Evolutionary conservation across 208 protist genomes (phyloP).

Genomic region (Leptomonas pyrrhocoris): DNA sequence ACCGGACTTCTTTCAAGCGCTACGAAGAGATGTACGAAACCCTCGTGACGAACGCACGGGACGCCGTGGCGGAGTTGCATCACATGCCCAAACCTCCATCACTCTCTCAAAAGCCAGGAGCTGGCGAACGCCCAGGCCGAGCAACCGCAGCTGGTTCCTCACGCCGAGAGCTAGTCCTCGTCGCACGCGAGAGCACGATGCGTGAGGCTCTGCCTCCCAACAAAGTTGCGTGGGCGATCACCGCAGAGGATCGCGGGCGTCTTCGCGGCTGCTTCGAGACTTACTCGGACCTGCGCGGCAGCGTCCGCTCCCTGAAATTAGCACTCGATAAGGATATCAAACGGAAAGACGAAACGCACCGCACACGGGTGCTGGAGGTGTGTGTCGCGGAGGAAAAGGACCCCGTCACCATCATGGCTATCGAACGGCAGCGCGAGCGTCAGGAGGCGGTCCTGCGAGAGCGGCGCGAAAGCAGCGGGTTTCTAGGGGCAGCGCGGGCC

Average conservation of each 20-base stretch:
- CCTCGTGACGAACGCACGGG: slow-evolving; percentile 36
- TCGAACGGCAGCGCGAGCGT: slow-evolving; percentile 29
- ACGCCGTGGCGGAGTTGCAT: slow-evolving; percentile 45
- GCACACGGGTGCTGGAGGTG: slow-evolving; percentile 30
- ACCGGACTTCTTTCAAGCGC: slow-evolving; percentile 59
- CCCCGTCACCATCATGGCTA: slow-evolving; percentile 32
- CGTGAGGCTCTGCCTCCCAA: slow-evolving; percentile 10
- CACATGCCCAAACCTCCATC: slow-evolving; percentile 41
- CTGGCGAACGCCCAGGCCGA: neutral
- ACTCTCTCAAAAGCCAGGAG: neutral
- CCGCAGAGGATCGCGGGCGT: slow-evolving; percentile 41
- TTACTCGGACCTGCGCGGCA: slow-evolving; percentile 58
- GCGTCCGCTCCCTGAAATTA: slow-evolving; percentile 46
- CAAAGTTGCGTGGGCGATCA: slow-evolving; percentile 29
- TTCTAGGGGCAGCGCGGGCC: slow-evolving; percentile 29
- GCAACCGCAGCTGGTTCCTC: neutral
- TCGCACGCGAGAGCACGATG: slow-evolving; percentile 12
- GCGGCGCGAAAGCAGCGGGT: slow-evolving; percentile 24
- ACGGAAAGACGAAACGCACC: slow-evolving; percentile 68
- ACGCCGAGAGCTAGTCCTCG: slow-evolving; percentile 21
- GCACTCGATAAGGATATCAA: slow-evolving; percentile 66
- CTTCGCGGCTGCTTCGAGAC: slow-evolving; percentile 55
- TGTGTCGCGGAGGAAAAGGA: slow-evolving; percentile 38
- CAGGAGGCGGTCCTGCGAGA: slow-evolving; percentile 23
- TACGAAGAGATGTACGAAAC: slow-evolving; percentile 58